Base-by-base conservation (phyloP, 164 flowering plant genomes). In the Cinnamomum chago region DNA sequence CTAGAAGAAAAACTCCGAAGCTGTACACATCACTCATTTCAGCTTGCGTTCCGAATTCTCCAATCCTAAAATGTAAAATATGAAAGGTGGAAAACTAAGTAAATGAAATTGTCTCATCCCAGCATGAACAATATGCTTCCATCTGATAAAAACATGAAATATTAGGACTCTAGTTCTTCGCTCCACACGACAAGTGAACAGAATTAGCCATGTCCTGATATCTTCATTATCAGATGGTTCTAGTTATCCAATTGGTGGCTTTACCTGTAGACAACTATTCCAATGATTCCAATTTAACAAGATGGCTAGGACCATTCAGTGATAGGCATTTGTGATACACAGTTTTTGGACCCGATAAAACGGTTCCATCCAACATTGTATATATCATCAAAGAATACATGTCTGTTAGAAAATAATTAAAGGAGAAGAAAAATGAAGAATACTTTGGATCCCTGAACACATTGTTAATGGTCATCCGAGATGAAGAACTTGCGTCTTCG, bases 361-460 rank as follows among this genome's bases (percentile, higher is more conserved):
- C 9, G 47, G 47, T 40, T 40, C 47, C 47, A 40, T 35, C 17
- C 20, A 55, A 18, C 17, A 55, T 14, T 55, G 20, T 17, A 11
- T 55, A 55, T 11, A 55, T 3, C n/a, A 15, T 55, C 60, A 55
- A 55, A 55, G n/a, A 20, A 55, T 15, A 55, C 15, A 20, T 55
- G 60, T 55, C 3, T 17, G n/a, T 13, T 55, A 55, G n/a, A 15
- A 55, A 15, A 55, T 55, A 20, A 55, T 66, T 12, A 30, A 75
- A 50, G 20, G 55, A 47, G 60, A 58, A 62, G 70, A 70, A 35
- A 72, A 33, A 35, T 69, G 24, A 65, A 68, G 40, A 55, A 69
- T 88, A 92, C 97, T 87, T 90, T 80, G 94, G 90, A 82, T 89
- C 93, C 51, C 51, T 73, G 81, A 89, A 90, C 75, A 70, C 80